Conservation (phyloP, 139 green algal genomes). For the Tetraselmis striata region DNA sequence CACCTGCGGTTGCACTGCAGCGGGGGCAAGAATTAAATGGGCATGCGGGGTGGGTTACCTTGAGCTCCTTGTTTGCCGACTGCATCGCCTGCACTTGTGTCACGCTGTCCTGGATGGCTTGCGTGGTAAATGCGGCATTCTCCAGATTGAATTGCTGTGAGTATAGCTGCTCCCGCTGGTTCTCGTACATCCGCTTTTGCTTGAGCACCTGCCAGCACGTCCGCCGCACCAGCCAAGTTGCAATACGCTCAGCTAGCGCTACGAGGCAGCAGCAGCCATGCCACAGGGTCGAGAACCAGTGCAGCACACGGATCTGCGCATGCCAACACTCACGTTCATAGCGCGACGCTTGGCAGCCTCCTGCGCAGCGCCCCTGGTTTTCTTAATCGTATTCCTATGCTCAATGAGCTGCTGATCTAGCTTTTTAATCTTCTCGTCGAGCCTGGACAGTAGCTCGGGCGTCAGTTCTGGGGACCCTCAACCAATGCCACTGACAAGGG, state of each 20-base stretch:
- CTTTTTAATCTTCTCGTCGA: constrained; percentile 91
- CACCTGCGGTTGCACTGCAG: too few species aligned
- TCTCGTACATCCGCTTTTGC: constrained; percentile 92
- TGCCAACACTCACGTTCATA: constrained; percentile 44
- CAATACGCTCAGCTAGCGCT: neutral
- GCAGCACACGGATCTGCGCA: neutral
- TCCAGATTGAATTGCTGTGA: constrained; percentile 95
- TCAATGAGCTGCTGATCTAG: constrained; percentile 87
- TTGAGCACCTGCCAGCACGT: constrained; percentile 71
- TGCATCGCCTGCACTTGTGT: constrained; percentile 63
- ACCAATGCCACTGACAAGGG: too few species aligned
- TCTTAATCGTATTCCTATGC: constrained; percentile 81
- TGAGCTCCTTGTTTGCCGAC: constrained; percentile 79
- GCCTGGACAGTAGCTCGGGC: constrained; percentile 40
- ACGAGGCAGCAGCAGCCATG: neutral
- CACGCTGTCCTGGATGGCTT: constrained; percentile 56
- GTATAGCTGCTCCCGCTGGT: constrained; percentile 89
- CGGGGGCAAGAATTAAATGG: too few species aligned
- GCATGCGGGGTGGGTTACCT: too few species aligned
- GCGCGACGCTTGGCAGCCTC: constrained; percentile 83
- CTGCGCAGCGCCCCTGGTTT: constrained; percentile 76
- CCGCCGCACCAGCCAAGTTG: neutral
- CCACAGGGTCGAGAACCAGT: neutral
- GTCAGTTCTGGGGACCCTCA: too few species aligned
- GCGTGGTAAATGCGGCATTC: constrained; percentile 65